Conservation (phyloP, 495 filamentous ascomycete genomes). For the Podospora pseudopauciseta region DNA sequence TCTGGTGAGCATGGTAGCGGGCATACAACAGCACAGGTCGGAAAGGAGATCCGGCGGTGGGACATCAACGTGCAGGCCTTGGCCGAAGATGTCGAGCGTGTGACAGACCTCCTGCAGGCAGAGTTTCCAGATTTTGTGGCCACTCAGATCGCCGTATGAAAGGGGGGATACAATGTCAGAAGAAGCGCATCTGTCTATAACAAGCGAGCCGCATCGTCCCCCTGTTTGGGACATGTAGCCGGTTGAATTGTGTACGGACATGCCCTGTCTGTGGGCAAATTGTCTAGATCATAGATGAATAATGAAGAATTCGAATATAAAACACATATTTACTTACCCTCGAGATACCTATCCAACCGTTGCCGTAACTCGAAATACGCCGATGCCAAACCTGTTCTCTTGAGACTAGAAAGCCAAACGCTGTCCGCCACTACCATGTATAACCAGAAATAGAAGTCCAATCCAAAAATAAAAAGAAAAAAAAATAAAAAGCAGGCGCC, state of each 20-base stretch:
- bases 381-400: slow-evolving; percentile 11
- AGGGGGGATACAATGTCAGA: background rate
- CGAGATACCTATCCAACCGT: background rate
- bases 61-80: slow-evolving; percentile 81
- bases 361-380: background rate
- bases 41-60: slow-evolving; percentile 75
- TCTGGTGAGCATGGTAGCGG: slow-evolving; percentile 60
- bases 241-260: background rate
- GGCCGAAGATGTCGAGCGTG: slow-evolving; percentile 83
- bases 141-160: slow-evolving; percentile 22
- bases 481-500: too few species aligned
- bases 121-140: slow-evolving; percentile 57
- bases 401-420: background rate
- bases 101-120: slow-evolving; percentile 69
- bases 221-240: background rate
- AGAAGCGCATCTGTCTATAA: too few species aligned
- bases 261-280: background rate
- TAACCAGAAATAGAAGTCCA: background rate
- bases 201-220: background rate
- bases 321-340: background rate
- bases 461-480: background rate
- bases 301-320: slow-evolving; percentile 9
- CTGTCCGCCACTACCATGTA: background rate
- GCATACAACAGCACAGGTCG: slow-evolving; percentile 55
- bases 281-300: slow-evolving; percentile 12